Evolutionary conservation across 164 flowering plant species (phyloP), one percentile per base, ranked within the genome.

Genomic region (Tinospora cordifolia): DNA sequence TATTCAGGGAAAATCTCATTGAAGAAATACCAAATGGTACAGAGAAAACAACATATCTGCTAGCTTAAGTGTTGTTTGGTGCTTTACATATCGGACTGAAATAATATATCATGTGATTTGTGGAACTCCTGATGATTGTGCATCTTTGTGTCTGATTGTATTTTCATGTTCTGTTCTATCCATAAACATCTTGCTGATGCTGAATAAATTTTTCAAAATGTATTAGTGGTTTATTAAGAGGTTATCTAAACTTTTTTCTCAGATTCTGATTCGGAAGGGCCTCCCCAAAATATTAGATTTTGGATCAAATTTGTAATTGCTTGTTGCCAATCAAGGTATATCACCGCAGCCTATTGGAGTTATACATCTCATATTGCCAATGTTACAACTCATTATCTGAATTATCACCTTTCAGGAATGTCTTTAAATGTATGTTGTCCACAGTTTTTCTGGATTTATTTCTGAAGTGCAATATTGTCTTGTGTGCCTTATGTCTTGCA

Each of bases 251-350:
- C 44, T 75, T 75, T 21, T 49, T 64, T 72, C 71, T 40, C 75
- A 87, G 98, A 82, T 76, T 80, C 79, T 74, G 79, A 64, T 58
- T 24, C 51, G 68, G 72, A 75, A 47, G 89, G 90, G 57, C 93
- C 91, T 68, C 90, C 89, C 8, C 87, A 82, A 79, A 91, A 89
- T 81, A 86, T 94, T 68, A 83, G 85, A 81, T 75, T 75, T 58
- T 94, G 93, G 97, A 71, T 89, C 72, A 90, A 82, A 79, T 84
- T 80, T 76, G 69, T 77, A 1, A 71, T 81, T 72, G 82, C 71
- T 74, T 88, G 84, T 77, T 83, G 83, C 80, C 86, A 77, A 77
- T 69, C 65, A 51, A 91, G 96, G 98, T 90, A 74, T 75, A 84
- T 68, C 17, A 46, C 63, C 38, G 39, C 44, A 54, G 11, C 63